Evolutionary conservation across 192 early-diverging fungal genomes (phyloP).

Genomic region (Coemansia asiatica): DNA sequence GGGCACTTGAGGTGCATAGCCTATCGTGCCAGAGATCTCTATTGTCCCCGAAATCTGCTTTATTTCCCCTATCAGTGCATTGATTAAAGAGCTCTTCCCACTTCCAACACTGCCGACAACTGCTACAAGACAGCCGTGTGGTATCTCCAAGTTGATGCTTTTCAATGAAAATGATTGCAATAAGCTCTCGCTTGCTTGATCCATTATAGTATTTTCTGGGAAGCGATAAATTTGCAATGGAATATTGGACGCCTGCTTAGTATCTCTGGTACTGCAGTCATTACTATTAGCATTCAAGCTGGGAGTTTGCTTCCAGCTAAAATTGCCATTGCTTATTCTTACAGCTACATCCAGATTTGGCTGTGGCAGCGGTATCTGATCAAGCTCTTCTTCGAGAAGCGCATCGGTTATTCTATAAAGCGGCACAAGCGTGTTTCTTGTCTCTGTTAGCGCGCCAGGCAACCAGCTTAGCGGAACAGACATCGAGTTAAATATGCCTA

Average conservation of each 20-base stretch:
- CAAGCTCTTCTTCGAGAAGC: constrained; percentile 42
- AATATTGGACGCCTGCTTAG: neutral
- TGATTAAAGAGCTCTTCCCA: constrained; percentile 62
- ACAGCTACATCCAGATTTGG: constrained; percentile 25
- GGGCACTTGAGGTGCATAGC: constrained; percentile 56
- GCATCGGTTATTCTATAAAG: constrained; percentile 35
- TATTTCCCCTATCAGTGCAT: constrained; percentile 61
- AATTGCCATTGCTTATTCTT: constrained; percentile 18
- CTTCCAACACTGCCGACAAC: constrained; percentile 71
- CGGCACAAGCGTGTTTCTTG: constrained; percentile 41
- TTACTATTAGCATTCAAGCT: neutral
- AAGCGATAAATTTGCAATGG: constrained; percentile 20
- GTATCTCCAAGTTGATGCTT: constrained; percentile 55
- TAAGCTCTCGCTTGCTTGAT: neutral
- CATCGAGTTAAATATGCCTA: constrained; percentile 53
- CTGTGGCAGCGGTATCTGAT: neutral
- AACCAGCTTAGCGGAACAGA: constrained; percentile 46
- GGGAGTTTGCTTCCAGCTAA: constrained; percentile 22
- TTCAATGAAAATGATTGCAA: constrained; percentile 27
- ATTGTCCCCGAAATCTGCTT: constrained; percentile 49
- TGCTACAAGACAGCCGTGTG: constrained; percentile 55
- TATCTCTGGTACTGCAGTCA: too few species aligned
- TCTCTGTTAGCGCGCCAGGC: constrained; percentile 42
- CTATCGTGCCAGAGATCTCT: constrained; percentile 41
- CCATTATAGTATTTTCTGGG: neutral